Conservation (phyloP, 352 stramenopile genomes). For the Globisporangium parvum region DNA sequence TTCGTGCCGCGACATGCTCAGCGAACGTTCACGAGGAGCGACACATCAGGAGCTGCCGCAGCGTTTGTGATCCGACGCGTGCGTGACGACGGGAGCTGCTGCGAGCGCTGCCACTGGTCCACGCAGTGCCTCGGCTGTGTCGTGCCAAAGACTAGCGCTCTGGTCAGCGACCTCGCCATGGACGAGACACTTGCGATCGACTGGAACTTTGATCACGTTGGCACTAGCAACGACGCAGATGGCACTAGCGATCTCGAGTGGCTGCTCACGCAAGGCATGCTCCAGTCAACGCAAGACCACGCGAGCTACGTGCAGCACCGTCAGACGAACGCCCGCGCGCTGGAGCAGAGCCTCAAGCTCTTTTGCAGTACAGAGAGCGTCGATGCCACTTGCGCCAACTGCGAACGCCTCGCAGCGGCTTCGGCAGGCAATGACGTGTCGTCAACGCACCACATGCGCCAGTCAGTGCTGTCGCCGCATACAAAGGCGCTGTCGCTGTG, state of each 20-base stretch:
- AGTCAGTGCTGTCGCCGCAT: constrained; percentile 15
- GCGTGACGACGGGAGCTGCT: constrained; percentile 33
- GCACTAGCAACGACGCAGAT: background rate
- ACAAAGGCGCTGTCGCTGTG: constrained; percentile 49
- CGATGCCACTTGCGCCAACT: constrained; percentile 37
- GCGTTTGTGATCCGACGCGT: constrained; percentile 46
- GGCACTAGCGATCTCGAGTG: constrained; percentile 8
- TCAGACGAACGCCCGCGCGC: constrained; percentile 18
- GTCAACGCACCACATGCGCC: background rate
- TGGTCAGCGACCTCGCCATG: constrained; percentile 32
- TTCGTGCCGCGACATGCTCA: constrained; percentile 11
- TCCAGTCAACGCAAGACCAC: constrained; percentile 23
- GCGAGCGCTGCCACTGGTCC: constrained; percentile 48
- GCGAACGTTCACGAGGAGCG: background rate
- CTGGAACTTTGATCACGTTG: constrained; percentile 26
- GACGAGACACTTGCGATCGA: constrained; percentile 65
- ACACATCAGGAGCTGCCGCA: background rate
- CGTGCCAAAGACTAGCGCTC: constrained; percentile 22
- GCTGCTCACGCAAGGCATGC: constrained; percentile 15
- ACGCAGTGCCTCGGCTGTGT: constrained; percentile 41
- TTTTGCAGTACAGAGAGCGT: constrained; percentile 42
- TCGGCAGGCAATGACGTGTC: background rate
- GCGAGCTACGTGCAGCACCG: constrained; percentile 30
- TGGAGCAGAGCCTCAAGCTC: constrained; percentile 36
- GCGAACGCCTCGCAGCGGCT: constrained; percentile 3